Percentiles rank a stretch among this genome's conserved stretches.
Conservation (phyloP, 2,329 filamentous ascomycete species). For the Lecanicillium sp. region DNA sequence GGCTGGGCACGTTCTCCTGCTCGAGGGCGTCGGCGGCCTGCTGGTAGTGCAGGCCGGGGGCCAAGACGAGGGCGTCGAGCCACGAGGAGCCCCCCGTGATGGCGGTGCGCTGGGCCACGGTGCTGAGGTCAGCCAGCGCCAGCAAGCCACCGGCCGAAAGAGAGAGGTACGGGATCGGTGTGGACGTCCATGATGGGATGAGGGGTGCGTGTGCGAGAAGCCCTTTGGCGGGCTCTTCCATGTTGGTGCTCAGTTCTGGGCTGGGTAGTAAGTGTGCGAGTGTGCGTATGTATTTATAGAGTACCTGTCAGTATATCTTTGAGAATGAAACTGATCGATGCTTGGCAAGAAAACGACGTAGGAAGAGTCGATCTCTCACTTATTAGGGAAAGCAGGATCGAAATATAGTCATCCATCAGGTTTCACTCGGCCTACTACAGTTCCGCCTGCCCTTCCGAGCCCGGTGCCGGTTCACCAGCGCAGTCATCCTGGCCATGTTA, state of each 20-base stretch:
- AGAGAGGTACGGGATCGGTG: slow-evolving; percentile 39
- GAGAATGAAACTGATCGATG: no score
- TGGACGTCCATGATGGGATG: slow-evolving; percentile 38
- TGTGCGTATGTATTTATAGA: no score
- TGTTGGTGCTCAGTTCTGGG: background rate
- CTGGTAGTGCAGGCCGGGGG: slow-evolving; percentile 56
- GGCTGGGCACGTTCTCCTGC: slow-evolving; percentile 32
- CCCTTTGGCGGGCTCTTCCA: background rate
- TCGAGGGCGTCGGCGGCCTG: slow-evolving; percentile 48
- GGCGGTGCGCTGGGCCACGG: slow-evolving; percentile 49
- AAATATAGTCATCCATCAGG: no score
- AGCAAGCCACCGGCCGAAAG: slow-evolving; percentile 50
- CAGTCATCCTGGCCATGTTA: no score
- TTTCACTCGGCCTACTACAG: no score
- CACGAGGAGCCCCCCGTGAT: slow-evolving; percentile 51
- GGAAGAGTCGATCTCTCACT: no score
- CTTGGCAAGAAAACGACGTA: no score
- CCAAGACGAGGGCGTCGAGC: slow-evolving; percentile 51
- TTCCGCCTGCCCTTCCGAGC: no score
- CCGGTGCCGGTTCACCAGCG: no score
- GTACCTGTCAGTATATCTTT: no score
- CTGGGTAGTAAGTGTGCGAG: background rate
- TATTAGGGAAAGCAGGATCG: no score
- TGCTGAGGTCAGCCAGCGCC: slow-evolving; percentile 53
- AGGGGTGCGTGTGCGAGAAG: slow-evolving; percentile 19